Evolutionary conservation across 1,284 basidiomycete genomes (phyloP), one percentile per base, ranked within the genome.

Genomic region (Xerocomus nothofagi): DNA sequence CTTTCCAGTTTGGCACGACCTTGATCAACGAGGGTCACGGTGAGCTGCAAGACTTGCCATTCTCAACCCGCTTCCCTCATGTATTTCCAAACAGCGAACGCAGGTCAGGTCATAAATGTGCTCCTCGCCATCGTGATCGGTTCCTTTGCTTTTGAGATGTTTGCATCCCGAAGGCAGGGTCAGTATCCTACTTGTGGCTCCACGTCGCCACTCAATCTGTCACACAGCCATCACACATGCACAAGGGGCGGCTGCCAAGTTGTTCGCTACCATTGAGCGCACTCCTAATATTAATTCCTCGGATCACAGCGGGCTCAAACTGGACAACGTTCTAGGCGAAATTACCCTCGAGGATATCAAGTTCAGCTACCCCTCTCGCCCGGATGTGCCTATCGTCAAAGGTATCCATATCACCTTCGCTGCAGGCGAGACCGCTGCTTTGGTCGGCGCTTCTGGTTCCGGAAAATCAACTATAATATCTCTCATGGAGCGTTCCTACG

Each of bases 281-380:
- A 73, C 88, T 51, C 83, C 93, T 44, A 65, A 74, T 4, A 99
- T 99, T 62, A 94, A 98, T 69, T 93, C 91, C 3, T 75, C 86
- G 1, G 76, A 83, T 54, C 75, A 81, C 0, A 74, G 67, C 1
- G 96, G 96, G 9, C 70, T 84, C 37, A 86, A 86, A 63, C 93
- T 84, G 0, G 82, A 84, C 21, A 71, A 70, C 2, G 86, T 95
- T 49, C 59, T 77, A 1, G 95, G 97, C 29, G 77, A 87, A 60
- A 90, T 98, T 60, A 71, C 72, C 2, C 72, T 98, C 47, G 81
- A 91, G 58, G 69, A 90, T 56, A 80, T 98, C 65, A 78, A 82
- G 51, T 98, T 98, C 77, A 86, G 77, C 67, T 99, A 99, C 66
- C 96, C 96, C 0, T 91, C 92, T 3, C 86, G 96, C 21, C 91